A percentile compares a stretch with the other conserved stretches of the same genome.
phyloP scores from a whole-genome alignment of 2,329 filamentous ascomycete genomes.

The Pyrenophora seminiperda region DNA sequence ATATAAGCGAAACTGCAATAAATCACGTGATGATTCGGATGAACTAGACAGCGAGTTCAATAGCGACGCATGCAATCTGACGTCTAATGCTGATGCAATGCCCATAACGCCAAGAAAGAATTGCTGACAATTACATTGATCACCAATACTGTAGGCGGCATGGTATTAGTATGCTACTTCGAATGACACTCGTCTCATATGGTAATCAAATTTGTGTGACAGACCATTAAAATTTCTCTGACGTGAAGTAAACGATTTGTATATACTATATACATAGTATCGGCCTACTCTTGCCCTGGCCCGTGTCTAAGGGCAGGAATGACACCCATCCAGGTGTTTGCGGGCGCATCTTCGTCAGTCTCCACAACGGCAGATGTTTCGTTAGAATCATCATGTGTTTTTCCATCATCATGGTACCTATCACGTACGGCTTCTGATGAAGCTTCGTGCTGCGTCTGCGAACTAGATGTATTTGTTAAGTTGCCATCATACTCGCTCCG shows the following conservation, averaged over 20 bases:
- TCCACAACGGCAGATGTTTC: constrained; percentile 2
- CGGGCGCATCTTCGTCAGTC: constrained; percentile 12
- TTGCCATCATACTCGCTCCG: constrained; percentile 1
- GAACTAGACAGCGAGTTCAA: too few species aligned
- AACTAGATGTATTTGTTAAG: neutral
- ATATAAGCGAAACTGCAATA: neutral
- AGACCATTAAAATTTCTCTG: too few species aligned
- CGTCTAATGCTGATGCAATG: too few species aligned
- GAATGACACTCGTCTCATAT: too few species aligned
- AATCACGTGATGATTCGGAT: neutral
- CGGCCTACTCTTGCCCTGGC: constrained; percentile 3
- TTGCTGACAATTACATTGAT: too few species aligned
- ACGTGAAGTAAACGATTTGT: too few species aligned
- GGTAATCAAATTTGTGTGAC: too few species aligned
- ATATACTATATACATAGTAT: too few species aligned
- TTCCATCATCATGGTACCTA: constrained; percentile 8
- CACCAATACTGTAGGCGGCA: too few species aligned
- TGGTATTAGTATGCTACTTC: too few species aligned
- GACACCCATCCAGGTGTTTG: constrained; percentile 18
- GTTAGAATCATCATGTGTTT: neutral
- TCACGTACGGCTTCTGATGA: constrained; percentile 10
- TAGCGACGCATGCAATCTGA: too few species aligned
- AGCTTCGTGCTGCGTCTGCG: constrained; percentile 1
- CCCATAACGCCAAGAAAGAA: too few species aligned
- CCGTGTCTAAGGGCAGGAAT: constrained; percentile 17